Evolutionary conservation across 176 grass and related monocot species (phyloP), one percentile per base, ranked within the genome.

Genomic region (Oryza punctata): DNA sequence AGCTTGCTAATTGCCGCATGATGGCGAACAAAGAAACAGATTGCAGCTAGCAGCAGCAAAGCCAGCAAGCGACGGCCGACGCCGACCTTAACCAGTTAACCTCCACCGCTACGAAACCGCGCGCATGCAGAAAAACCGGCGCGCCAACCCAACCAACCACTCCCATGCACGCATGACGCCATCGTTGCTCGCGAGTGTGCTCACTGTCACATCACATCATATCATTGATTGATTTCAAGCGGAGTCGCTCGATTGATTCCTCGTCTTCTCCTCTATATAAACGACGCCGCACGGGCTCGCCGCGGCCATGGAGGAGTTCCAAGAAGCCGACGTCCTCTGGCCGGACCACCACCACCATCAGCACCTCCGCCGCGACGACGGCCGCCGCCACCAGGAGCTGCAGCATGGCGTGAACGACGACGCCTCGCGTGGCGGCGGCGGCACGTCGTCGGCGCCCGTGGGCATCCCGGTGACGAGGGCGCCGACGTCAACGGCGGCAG

Each of bases 251-350:
- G 16, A 6, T 61, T 5, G 8, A 61, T 61, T 61, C 52, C 19
- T 61, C 19, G 7, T 59, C 54, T n/a, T n/a, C 57, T 61, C n/a
- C 57, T 4, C 57, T 61, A 61, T 61, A 61, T 23, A 61, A 16
- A 24, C 57, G 57, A 11, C 57, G n/a, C 3, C 7, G 57, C 57
- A 9, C 52, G 52, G 52, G 18, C 57, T 61, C 57, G 7, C 57
- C 57, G 57, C 57, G 57, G 57, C 57, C 57, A 64, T 63, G 72
- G 72, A 65, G 35, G 86, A 88, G 66, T 70, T 88, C 66, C 73
- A 29, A 21, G 86, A 82, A 67, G 37, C 78, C 35, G 86, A 82
- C 50, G 65, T 88, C 35, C 27, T 88, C 1, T 88, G 86, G 86
- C 79, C 79, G 19, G 26, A 71, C n/a, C 10, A 37, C 52, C 2